Base-by-base conservation (phyloP, 257 asterid genomes). In the Jacaranda mimosifolia region DNA sequence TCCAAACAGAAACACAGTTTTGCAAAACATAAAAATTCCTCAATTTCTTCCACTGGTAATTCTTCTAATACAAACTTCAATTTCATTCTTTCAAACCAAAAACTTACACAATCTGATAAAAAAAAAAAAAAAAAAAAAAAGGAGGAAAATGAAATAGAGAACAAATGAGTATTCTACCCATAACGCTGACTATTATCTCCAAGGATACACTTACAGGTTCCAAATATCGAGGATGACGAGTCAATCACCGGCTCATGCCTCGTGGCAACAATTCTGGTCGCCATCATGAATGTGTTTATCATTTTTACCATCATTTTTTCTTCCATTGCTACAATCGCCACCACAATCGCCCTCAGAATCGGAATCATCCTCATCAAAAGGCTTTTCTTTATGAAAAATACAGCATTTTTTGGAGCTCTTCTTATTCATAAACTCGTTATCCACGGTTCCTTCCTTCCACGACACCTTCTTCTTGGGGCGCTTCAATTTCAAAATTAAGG, bases 341-440 rank as follows among this genome's bases (percentile, higher is more conserved):
- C 68, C 81, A 11, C 78, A 74, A 18, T 75, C 66, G 6, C 68
- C 81, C 46, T 88, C 94, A 11, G 75, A 74, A 39, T 89, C 92
- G 48, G 89, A 88, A 64, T 68, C 86, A 38, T 90, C 95, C 76
- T 90, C 95, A 63, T 90, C 95, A 35, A 90, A 90, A 3, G 95
- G 82, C 87, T 88, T 88, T 9, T 88, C 90, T 42, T 88, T 86
- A 78, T 90, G 96, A 56, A 85, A 90, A 42, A 90, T 90, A 74
- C 96, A 90, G 72, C 96, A 90, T 74, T 86, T 90, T 59, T 90
- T 90, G 70, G 96, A 90, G 66, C 91, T 88, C 65, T 86, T 90
- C 75, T 79, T 90, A 76, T 88, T 85, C 83, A 91, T 86, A 48
- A 91, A 89, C 77, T 89, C 97, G 85, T 91, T 91, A 80, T 91